Conservation (phyloP, 768 basidiomycete species). For the Hypholoma sublateritium region DNA sequence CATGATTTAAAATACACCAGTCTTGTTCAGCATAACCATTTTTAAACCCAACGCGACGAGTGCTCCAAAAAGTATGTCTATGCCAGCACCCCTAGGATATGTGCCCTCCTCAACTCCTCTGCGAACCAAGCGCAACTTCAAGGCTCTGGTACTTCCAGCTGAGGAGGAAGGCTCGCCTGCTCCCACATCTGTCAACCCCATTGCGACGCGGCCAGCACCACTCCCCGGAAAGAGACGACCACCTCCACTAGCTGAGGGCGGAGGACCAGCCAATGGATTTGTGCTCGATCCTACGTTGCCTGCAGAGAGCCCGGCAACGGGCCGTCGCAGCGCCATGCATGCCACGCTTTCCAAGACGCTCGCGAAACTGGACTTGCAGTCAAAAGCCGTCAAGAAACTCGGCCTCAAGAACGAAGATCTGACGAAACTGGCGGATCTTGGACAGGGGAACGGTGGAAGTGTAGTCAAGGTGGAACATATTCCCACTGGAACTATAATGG, state of each 20-base stretch:
- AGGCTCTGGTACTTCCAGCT: constrained; percentile 69
- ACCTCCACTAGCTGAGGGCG: constrained; percentile 25
- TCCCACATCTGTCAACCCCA: constrained; percentile 11
- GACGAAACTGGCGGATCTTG: constrained; percentile 86
- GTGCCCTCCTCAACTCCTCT: constrained; percentile 42
- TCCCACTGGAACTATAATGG: constrained; percentile 92
- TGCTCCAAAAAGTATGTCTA: constrained; percentile 8
- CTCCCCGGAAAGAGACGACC: constrained; percentile 23
- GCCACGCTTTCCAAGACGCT: constrained; percentile 76
- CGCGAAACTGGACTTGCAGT: constrained; percentile 78
- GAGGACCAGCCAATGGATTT: constrained; percentile 16
- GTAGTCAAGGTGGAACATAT: constrained; percentile 94
- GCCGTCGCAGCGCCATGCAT: constrained; percentile 54
- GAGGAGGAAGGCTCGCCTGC: constrained; percentile 24
- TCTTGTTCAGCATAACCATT: neutral
- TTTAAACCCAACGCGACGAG: neutral
- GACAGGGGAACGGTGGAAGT: constrained; percentile 96
- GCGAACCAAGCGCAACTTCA: constrained; percentile 91
- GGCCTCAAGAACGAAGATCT: constrained; percentile 88
- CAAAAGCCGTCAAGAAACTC: constrained; percentile 29
- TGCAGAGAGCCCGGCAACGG: constrained; percentile 53
- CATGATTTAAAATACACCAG: constrained; percentile 8
- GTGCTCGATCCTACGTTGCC: constrained; percentile 37
- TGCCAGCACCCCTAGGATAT: constrained; percentile 17
- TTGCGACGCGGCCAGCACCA: constrained; percentile 22